Conservation (phyloP, 1,284 basidiomycete species). For the Leccinum glutinopallens region DNA sequence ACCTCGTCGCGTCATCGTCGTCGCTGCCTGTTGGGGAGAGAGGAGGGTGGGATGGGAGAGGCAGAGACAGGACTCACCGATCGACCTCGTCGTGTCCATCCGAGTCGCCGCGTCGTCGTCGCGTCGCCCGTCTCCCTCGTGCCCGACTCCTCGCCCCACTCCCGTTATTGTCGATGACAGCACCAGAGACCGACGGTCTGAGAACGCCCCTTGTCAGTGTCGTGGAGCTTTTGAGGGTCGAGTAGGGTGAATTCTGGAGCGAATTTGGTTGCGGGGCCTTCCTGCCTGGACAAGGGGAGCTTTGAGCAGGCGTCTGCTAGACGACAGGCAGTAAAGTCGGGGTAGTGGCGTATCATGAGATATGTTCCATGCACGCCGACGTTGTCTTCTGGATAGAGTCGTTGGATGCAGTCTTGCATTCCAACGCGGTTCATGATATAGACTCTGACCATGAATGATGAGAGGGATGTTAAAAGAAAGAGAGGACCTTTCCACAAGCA, state of each 20-base stretch:
- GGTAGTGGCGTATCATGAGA: slow-evolving; percentile 76
- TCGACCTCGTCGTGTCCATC: too few species aligned
- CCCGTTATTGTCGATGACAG: slow-evolving; percentile 25
- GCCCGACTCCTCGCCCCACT: too few species aligned
- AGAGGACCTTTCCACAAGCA: slow-evolving; percentile 75
- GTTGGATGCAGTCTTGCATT: slow-evolving; percentile 80
- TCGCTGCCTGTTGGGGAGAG: too few species aligned
- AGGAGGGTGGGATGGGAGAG: too few species aligned
- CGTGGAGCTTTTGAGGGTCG: slow-evolving; percentile 42
- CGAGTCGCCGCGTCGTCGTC: too few species aligned
- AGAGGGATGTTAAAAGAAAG: slow-evolving; percentile 2
- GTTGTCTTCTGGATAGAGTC: slow-evolving; percentile 79
- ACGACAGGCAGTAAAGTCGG: slow-evolving; percentile 63
- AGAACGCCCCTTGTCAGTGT: slow-evolving; percentile 55
- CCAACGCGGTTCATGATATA: slow-evolving; percentile 88
- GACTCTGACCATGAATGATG: slow-evolving; percentile 62
- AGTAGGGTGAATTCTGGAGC: slow-evolving; percentile 45
- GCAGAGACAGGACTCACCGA: too few species aligned
- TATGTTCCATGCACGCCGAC: slow-evolving; percentile 65
- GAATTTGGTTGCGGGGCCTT: slow-evolving; percentile 47
- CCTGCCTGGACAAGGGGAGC: slow-evolving; percentile 33
- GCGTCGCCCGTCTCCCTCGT: too few species aligned
- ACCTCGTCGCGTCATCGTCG: too few species aligned
- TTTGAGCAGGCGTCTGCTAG: slow-evolving; percentile 37
- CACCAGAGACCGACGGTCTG: slow-evolving; percentile 81